Base-by-base conservation (phyloP, 257 asterid species). In the Phtheirospermum japonicum region DNA sequence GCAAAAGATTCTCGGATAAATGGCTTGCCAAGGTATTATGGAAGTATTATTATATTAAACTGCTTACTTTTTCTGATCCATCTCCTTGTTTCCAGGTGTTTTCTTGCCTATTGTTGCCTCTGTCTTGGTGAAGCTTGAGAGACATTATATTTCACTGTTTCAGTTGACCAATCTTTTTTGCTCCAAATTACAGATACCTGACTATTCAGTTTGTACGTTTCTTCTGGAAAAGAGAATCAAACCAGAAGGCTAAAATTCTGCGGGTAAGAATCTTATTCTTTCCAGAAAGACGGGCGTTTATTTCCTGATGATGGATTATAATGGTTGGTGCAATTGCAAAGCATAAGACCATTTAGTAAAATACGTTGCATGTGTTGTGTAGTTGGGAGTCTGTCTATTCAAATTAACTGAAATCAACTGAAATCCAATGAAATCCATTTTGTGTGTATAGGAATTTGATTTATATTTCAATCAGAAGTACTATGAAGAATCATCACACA, bases 171-270 rank as follows among this genome's bases (percentile, higher is more conserved):
- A 59, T 59, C 56, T 61, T 73, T 23, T 23, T 57, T 79, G 66
- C 37, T 65, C 72, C 72, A 61, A 71, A 71, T 70, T 32, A 31
- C 86, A 93, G 99, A 66, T 93, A 93, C 77, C 76, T 93, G 88
- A 90, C 99, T 4, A 19, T 93, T 71, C 99, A 93, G 67, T 93
- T 89, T 73, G 97, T 93, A 51, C 89, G 99, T 0, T 93, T 93
- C 79, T 93, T 93, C 86, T 93, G 99, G 99, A 93, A 90, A 76
- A 83, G 99, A 80, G 97, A 90, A 85, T 74, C 99, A 74, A 93
- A 90, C 77, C 99, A 90, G 77, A 93, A 93, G 79, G 99, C 99
- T 26, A 93, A 93, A 78, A 93, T 93, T 78, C 75, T 93, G 69
- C 85, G 97, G 94, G 99, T 93, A 87, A 70, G 59, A 48, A 63